Evolutionary conservation across 768 basidiomycete genomes (phyloP).

Genomic region (Rubroboletus satanas): DNA sequence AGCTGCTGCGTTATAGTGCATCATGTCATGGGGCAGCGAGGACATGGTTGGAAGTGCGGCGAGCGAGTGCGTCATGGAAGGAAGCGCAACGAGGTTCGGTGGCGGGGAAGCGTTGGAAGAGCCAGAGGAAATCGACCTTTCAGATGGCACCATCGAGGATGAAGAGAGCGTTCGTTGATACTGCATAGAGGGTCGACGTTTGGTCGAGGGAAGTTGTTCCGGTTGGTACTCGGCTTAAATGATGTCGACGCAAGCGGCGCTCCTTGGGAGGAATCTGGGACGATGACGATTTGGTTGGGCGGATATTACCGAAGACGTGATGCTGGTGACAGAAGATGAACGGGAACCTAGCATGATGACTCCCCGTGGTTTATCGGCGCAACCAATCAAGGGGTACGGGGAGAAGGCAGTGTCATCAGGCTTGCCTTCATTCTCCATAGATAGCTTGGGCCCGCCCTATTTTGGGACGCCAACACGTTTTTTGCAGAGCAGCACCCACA

Average conservation of each 20-base stretch:
- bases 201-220: slow-evolving; percentile 9
- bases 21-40: slow-evolving; percentile 29
- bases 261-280: slow-evolving; percentile 16
- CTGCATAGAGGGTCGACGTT: slow-evolving; percentile 24
- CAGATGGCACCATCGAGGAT: slow-evolving; percentile 33
- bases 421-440: slow-evolving; percentile 19
- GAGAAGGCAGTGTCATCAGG: slow-evolving; percentile 27
- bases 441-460: slow-evolving; percentile 17
- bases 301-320: slow-evolving; percentile 36
- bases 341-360: slow-evolving; percentile 34
- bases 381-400: slow-evolving; percentile 31
- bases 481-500: slow-evolving; percentile 31
- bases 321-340: slow-evolving; percentile 28
- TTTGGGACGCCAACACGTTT: slow-evolving; percentile 33
- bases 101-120: slow-evolving; percentile 32
- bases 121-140: slow-evolving; percentile 32
- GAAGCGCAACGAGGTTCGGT: slow-evolving; percentile 27
- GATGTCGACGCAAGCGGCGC: slow-evolving; percentile 23
- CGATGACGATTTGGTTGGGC: slow-evolving; percentile 22
- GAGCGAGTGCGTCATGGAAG: slow-evolving; percentile 33
- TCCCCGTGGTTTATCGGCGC: slow-evolving; percentile 31
- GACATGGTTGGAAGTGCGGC: slow-evolving; percentile 31
- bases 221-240: slow-evolving; percentile 23
- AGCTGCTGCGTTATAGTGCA: slow-evolving; percentile 29
- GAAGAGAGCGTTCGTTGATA: slow-evolving; percentile 29